A percentile compares a stretch with the other conserved stretches of the same genome.
Evolutionary conservation across 2,329 filamentous ascomycete genomes (phyloP).

Genomic region (Cladosporium velox): DNA sequence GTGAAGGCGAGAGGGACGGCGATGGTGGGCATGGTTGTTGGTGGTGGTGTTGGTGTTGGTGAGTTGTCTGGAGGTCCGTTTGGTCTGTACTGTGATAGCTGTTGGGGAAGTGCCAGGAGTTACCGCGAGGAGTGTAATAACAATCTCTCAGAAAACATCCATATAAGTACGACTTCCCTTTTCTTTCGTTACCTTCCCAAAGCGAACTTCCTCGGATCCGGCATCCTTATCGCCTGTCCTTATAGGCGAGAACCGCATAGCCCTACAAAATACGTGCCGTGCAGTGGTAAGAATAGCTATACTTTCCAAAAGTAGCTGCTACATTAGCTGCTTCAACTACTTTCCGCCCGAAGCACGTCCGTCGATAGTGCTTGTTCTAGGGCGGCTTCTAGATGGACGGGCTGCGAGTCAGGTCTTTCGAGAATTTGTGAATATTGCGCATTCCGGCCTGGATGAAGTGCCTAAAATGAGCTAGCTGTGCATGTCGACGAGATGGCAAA

Average conservation of each 20-base stretch:
- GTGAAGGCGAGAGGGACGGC: background rate
- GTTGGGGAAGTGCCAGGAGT: too few relatives aligned
- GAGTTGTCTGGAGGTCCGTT: background rate
- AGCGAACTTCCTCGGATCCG: background rate
- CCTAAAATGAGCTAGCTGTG: background rate
- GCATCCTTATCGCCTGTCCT: background rate
- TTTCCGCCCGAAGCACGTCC: background rate
- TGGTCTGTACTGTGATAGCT: background rate
- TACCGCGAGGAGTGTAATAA: too few relatives aligned
- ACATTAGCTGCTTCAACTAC: constrained; percentile 2
- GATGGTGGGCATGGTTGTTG: background rate
- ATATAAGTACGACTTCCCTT: background rate
- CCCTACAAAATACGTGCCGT: background rate
- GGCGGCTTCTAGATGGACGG: constrained; percentile 6
- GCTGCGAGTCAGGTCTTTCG: background rate
- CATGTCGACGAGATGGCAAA: too few relatives aligned
- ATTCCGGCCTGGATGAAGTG: background rate
- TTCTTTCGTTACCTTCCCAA: background rate
- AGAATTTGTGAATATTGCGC: background rate
- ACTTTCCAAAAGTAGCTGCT: constrained; percentile 7
- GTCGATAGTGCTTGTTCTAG: background rate
- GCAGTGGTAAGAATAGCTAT: background rate
- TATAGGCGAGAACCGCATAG: background rate
- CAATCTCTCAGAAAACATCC: too few relatives aligned
- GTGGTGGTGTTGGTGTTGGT: background rate